Conservation (phyloP, 2,329 filamentous ascomycete species). For the Hymenoscyphus salicellus region DNA sequence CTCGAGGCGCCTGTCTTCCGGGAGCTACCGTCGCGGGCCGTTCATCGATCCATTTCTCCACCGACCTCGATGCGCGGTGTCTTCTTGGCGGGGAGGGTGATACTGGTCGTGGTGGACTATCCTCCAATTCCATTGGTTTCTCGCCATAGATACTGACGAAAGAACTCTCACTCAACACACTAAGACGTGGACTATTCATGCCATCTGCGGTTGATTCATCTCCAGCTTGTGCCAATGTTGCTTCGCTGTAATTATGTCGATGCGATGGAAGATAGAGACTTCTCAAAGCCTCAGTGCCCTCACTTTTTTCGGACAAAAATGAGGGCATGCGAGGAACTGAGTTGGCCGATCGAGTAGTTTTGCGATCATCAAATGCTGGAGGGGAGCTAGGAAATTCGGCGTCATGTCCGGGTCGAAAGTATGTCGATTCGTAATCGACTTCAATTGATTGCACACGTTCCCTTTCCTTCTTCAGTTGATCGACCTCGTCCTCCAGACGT, state of each 20-base stretch:
- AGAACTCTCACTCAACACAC: constrained; percentile 65
- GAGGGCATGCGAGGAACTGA: constrained; percentile 59
- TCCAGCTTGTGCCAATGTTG: constrained; percentile 48
- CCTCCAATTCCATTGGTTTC: constrained; percentile 32
- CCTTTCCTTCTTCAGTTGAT: constrained; percentile 52
- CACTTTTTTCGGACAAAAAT: constrained; percentile 59
- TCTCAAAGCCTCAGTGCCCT: constrained; percentile 58
- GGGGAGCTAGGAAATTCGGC: constrained; percentile 29
- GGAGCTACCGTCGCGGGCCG: constrained; percentile 20
- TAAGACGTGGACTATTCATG: constrained; percentile 58
- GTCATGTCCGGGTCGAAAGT: constrained; percentile 23
- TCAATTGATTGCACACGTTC: constrained; percentile 53
- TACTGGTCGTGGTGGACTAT: constrained; percentile 20
- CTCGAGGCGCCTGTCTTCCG: constrained; percentile 14
- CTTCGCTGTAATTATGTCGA: constrained; percentile 41
- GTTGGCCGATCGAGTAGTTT: constrained; percentile 3
- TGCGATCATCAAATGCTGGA: constrained; percentile 19
- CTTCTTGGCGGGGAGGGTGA: constrained; percentile 17
- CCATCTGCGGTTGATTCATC: constrained; percentile 39
- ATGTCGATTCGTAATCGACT: constrained; percentile 29
- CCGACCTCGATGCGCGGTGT: constrained; percentile 22
- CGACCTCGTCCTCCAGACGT: constrained; percentile 57
- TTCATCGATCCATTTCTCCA: constrained; percentile 36
- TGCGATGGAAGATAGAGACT: constrained; percentile 50
- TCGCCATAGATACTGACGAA: constrained; percentile 63